Conservation (phyloP, 345 rosid genomes). For the Boechera retrofracta region DNA sequence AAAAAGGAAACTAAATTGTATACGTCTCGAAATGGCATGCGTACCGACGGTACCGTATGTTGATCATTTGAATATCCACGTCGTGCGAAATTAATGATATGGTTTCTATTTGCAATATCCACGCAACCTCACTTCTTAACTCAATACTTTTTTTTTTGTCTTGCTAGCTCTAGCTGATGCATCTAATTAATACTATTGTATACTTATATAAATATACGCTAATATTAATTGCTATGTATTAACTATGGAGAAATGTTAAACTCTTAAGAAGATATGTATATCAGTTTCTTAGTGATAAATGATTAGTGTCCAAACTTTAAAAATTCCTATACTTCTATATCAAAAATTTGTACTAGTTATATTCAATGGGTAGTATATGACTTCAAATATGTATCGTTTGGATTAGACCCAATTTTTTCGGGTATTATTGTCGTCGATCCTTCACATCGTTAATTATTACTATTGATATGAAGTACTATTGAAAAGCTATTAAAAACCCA, state of each 20-base stretch:
- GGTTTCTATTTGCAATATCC: constrained; percentile 21
- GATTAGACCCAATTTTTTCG: constrained; percentile 2
- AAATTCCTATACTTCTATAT: not conserved
- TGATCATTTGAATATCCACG: constrained; percentile 3
- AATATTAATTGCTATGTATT: not conserved
- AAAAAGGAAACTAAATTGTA: constrained; percentile 32
- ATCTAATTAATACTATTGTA: too few relatives aligned
- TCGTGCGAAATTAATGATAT: constrained; percentile 15
- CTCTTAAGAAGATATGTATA: not conserved
- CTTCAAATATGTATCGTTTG: not conserved
- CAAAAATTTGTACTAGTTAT: not conserved
- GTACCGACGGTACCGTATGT: constrained; percentile 17
- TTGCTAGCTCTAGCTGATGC: not conserved
- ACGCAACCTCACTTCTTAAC: not conserved
- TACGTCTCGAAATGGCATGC: constrained; percentile 47
- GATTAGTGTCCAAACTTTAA: constrained; percentile 1
- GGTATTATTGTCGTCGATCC: constrained; percentile 27
- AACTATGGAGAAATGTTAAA: not conserved
- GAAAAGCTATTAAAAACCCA: constrained; percentile 25
- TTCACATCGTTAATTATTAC: constrained; percentile 27
- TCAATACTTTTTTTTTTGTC: not conserved
- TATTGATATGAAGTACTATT: constrained; percentile 4
- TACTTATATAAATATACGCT: not conserved
- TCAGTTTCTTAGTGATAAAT: not conserved
- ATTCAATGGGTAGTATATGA: too few relatives aligned